These are phyloP conservation scores for Thymus quinquecostatus DNA, from an alignment of 257 asterid species.

Conservation along the genomic window DNA sequence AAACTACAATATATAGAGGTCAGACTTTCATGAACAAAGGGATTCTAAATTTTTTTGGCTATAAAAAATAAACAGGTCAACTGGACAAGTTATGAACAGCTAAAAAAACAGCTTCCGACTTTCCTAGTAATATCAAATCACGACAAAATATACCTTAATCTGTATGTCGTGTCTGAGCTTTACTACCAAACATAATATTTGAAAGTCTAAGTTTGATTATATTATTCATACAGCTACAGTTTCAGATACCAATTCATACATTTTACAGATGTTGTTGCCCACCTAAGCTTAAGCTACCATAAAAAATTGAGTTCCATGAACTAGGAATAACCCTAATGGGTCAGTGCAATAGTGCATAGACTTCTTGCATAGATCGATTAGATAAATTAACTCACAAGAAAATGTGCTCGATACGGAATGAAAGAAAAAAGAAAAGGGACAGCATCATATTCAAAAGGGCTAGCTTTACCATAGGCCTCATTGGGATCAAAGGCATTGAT, in stretches of 20 bases:
- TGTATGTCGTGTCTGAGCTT: neutral
- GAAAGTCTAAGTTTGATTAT: neutral
- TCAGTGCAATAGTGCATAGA: neutral
- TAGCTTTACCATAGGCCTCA: constrained; percentile 76
- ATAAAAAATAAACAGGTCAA: constrained; percentile 6
- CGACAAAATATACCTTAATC: neutral
- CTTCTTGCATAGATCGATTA: constrained; percentile 2
- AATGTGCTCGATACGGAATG: neutral
- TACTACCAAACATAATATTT: neutral
- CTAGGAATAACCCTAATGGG: neutral
- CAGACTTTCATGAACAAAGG: constrained; percentile 8
- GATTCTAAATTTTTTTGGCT: constrained; percentile 10
- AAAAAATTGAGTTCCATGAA: neutral
- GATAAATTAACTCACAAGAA: neutral
- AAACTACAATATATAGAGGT: constrained; percentile 55
- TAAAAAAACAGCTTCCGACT: constrained; percentile 12
- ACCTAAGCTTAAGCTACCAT: neutral
- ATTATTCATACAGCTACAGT: neutral
- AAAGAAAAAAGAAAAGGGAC: neutral
- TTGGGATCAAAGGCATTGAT: constrained; percentile 93
- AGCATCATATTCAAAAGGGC: constrained; percentile 12
- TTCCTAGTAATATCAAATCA: constrained; percentile 1
- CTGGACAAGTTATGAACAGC: constrained; percentile 19
- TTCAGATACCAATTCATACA: constrained; percentile 9
- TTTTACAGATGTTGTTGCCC: constrained; percentile 19